Base-by-base conservation (phyloP, 257 asterid genomes). In the Eucommia ulmoides region DNA sequence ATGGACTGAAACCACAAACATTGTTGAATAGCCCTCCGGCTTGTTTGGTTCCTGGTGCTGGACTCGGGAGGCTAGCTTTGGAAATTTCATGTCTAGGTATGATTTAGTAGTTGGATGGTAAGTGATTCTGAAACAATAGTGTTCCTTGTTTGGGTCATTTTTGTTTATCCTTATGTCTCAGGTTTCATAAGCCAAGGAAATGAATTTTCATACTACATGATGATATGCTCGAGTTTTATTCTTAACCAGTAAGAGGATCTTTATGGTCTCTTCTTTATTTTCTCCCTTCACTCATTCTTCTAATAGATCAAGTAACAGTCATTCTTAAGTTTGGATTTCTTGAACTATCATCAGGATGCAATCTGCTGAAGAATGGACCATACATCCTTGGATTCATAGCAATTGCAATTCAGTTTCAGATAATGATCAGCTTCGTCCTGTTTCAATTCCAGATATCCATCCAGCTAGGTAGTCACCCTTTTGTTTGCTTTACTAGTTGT, bases 31-130 rank as follows among this genome's bases (percentile, higher is more conserved):
- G 94, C 61, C 92, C 97, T 59, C 93, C 96, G 42, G 62, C 92
- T 23, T 89, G 96, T 56, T 75, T 89, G 72, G 92, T 89, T 52
- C 98, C 98, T 55, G 98, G 98, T 54, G 98, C 98, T 63, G 98
- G 98, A 74, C 94, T 89, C 61, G 98, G 94, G 62, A 83, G 98
- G 64, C 75, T 89, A 62, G 98, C 98, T 49, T 73, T 89, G 55
- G 98, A 89, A 70, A 89, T 89, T 54, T 89, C 98, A 60, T 69
- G 84, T 65, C 71, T 74, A 56, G 98, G 98, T 89, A 70, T 51
- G 82, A 64, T 64, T 52, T 24, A 19, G 20, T 49, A 50, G 22
- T 38, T 14, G 52, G 57, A 22, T 49, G 20, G 47, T 11, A 55
- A 21, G 29, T 6, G 22, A 51, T n/a, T 49, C 41, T 41, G 24